These are phyloP conservation scores for Helotiales sp. DNA, from an alignment of 2,329 filamentous ascomycete species.

Conservation along the genomic window DNA sequence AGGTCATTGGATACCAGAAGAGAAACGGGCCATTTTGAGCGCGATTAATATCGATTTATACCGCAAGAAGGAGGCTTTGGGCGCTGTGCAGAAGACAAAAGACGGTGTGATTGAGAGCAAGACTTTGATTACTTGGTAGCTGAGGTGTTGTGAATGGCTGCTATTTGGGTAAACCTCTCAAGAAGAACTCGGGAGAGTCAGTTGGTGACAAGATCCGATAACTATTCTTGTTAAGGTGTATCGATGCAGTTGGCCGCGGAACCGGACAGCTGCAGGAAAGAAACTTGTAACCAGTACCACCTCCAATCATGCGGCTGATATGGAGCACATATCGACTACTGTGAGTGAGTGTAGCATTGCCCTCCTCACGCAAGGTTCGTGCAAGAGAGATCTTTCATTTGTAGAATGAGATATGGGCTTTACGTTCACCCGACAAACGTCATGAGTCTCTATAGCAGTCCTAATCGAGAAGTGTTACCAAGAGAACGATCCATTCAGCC, in stretches of 20 bases:
- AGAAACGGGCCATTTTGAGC: constrained; percentile 25
- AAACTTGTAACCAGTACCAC: not conserved
- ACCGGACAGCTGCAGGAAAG: not conserved
- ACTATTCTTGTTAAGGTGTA: not conserved
- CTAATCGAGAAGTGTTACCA: not conserved
- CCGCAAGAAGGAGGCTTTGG: constrained; percentile 14
- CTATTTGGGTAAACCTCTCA: too few species aligned
- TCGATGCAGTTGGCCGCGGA: not conserved
- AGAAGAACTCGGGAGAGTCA: not conserved
- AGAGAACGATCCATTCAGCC: not conserved
- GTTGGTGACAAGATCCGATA: not conserved
- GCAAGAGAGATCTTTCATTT: too few species aligned
- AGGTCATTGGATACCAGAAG: constrained; percentile 19
- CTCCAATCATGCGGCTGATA: not conserved
- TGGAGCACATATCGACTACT: too few species aligned
- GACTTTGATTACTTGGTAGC: constrained; percentile 18
- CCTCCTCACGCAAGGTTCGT: too few species aligned
- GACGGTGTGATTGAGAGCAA: constrained; percentile 9
- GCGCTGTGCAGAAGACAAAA: constrained; percentile 21
- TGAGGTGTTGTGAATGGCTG: too few species aligned
- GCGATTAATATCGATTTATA: constrained; percentile 24
- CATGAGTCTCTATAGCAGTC: too few species aligned
- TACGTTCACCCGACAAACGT: too few species aligned
- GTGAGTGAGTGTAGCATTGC: too few species aligned
- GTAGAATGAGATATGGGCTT: too few species aligned